phyloP scores from a whole-genome alignment of 148 eudicot genomes.

The Silene latifolia region DNA sequence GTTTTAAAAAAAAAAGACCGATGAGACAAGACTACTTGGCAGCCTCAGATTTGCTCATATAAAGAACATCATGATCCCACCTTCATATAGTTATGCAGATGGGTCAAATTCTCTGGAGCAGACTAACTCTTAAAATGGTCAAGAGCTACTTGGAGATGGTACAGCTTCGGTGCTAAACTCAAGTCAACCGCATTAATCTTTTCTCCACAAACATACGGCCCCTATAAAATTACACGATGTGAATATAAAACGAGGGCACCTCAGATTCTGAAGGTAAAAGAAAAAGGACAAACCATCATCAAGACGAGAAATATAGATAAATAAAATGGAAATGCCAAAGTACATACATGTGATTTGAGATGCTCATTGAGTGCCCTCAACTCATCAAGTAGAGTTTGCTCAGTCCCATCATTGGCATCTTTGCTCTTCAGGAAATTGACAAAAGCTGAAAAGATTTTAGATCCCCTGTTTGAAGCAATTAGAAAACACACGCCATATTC shows the following conservation, averaged over 20 bases:
- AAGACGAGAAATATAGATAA: not conserved
- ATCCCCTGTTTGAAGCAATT: slow-evolving; percentile 42
- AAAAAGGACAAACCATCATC: not conserved
- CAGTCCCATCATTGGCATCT: slow-evolving; percentile 76
- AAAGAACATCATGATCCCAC: slow-evolving; percentile 24
- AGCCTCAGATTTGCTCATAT: no score
- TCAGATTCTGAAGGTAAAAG: not conserved
- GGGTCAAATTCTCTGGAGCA: slow-evolving; percentile 55
- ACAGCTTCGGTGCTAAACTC: slow-evolving; percentile 85
- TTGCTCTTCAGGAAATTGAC: slow-evolving; percentile 75
- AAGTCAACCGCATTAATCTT: slow-evolving; percentile 72
- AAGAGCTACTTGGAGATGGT: slow-evolving; percentile 73
- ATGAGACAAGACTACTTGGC: no score
- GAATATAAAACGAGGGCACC: not conserved
- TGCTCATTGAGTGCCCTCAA: slow-evolving; percentile 81
- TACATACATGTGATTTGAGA: slow-evolving; percentile 64
- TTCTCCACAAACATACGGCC: slow-evolving; percentile 54
- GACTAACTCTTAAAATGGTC: slow-evolving; percentile 85
- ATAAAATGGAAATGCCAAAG: not conserved
- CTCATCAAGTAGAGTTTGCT: slow-evolving; percentile 70
- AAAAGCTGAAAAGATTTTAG: slow-evolving; percentile 63
- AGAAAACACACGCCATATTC: not conserved
- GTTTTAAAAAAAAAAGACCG: no score
- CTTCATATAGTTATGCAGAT: slow-evolving; percentile 57
- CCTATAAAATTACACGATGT: slow-evolving; percentile 21